Percentiles rank a stretch among this genome's conserved stretches.
These are phyloP conservation scores for Piloderma croceum DNA, from an alignment of 768 basidiomycete genomes.

Conservation along the genomic window DNA sequence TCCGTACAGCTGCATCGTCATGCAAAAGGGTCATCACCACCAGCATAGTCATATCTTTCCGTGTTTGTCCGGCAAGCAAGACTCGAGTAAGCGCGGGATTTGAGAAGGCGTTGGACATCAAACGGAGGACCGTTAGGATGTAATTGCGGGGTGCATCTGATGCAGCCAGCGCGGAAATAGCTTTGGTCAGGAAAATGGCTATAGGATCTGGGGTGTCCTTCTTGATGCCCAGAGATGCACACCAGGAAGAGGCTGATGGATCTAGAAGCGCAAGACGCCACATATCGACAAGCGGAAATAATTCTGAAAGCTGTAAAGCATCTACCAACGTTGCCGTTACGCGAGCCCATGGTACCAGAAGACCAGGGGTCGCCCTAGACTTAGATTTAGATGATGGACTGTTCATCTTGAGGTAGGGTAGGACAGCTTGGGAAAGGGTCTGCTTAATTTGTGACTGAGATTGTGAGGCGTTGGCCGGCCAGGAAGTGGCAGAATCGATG, in stretches of 20 bases:
- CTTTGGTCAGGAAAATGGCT: constrained; percentile 40
- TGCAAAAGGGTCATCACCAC: constrained; percentile 67
- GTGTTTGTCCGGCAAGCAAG: constrained; percentile 37
- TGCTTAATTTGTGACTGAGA: constrained; percentile 41
- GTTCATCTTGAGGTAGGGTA: constrained; percentile 66
- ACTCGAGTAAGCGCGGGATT: constrained; percentile 32
- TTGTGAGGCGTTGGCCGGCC: constrained; percentile 20
- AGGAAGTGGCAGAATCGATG: constrained; percentile 47
- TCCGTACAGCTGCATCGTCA: constrained; percentile 60
- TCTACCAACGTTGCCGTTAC: constrained; percentile 38
- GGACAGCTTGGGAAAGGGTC: constrained; percentile 41
- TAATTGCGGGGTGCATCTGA: constrained; percentile 43
- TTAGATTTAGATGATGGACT: neutral
- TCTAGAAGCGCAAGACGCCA: constrained; percentile 78
- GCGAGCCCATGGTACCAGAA: constrained; percentile 45
- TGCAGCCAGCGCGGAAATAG: constrained; percentile 28
- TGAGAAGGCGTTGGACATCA: constrained; percentile 65
- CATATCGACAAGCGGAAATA: constrained; percentile 81
- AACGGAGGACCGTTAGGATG: constrained; percentile 58
- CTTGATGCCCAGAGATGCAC: constrained; percentile 25
- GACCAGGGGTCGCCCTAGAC: constrained; percentile 29
- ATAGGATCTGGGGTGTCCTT: constrained; percentile 40
- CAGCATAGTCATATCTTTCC: constrained; percentile 40
- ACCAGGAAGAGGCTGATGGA: constrained; percentile 48
- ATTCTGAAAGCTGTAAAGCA: constrained; percentile 44